Evolutionary conservation across 1,139 yeast species (phyloP), one percentile per base, ranked within the genome.

Genomic region (Geotrichum candidum): DNA sequence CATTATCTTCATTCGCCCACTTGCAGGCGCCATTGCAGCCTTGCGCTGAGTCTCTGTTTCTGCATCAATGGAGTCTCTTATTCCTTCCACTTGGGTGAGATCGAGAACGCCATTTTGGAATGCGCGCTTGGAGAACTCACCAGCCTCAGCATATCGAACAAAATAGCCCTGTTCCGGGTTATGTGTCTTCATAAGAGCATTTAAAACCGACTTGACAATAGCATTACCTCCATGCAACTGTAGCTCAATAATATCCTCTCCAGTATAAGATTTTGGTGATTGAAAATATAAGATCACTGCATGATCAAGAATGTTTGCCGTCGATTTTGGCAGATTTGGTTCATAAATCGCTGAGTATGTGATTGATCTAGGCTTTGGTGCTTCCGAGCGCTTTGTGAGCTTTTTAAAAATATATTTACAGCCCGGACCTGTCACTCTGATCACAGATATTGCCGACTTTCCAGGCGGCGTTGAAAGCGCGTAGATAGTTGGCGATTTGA

Each of bases 141-240:
- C 99, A 5, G 90, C 85, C 69, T 88, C 94, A 0, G 99, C 99
- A 71, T 87, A 86, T 61, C 98, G 73, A 9, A 92, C 83, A 75
- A 67, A 9, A 69, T 67, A 51, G 68, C 69, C 2, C 61, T 65
- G 0, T 65, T 66, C 1, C 81, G 60, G 62, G 15, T 15, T 61
- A 59, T 38, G 59, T 5, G 52, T 54, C 46, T 33, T 54, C 52
- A 50, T 57, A 5, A 62, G 38, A 10, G 96, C 84, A 18, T 77
- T 77, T 54, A 92, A 69, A 0, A 92, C 88, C 0, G 91, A 81
- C 60, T 81, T 79, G 0, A 90, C 82, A 1, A 94, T 90, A 0
- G 98, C 97, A 13, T 82, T 84, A 7, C 99, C 97, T 2, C 99
- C 99, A 73, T 94, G 99, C 1, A 90, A 74, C 71, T 94, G 98